Evolutionary conservation across 176 grass and related monocot species (phyloP), one percentile per base, ranked within the genome.

Genomic region (Echinochloa phyllopogon): DNA sequence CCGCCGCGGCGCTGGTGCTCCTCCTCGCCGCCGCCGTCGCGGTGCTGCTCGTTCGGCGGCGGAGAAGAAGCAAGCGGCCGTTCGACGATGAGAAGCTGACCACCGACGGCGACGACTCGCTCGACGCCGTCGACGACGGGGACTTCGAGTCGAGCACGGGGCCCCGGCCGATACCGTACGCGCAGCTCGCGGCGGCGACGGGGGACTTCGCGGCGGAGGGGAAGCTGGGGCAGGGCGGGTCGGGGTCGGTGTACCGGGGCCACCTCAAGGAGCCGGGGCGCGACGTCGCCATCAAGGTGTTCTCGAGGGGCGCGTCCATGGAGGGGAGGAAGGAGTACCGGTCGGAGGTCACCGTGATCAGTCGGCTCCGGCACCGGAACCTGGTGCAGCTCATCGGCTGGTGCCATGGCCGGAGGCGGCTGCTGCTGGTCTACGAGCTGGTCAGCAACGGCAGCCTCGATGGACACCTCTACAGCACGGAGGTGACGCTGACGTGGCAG

Each of bases 381-480:
- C 87, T 94, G 0, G 93, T 92, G 72, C 93, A 94, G 83, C 90
- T 94, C 6, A 78, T 87, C 18, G 93, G 93, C 13, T 90, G 93
- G 93, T 92, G 90, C 82, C 90, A 94, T 57, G 77, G 88, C 50
- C 81, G 88, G 15, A 14, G 72, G 2, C 51, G 83, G 0, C 69
- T 91, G 62, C 48, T 88, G 62, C 86, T 88, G 3, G 90, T 91
- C 77, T 91, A 91, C 56, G 90, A 91, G 78, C 38, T 91, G 12
- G 82, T 91, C 64, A 84, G 51, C 73, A 89, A 89, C 10, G 87
- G 92, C 48, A 92, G 87, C 59, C 81, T 94, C 14, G 89, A 92
- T 33, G 74, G 49, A 1, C 64, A 89, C 77, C 90, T 94, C 75
- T 82, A 94, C 87, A 47, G 23, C 80, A 66, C 57, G 0, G 21